phyloP scores from a whole-genome alignment of 768 basidiomycete genomes.

The Mycena filopes region DNA sequence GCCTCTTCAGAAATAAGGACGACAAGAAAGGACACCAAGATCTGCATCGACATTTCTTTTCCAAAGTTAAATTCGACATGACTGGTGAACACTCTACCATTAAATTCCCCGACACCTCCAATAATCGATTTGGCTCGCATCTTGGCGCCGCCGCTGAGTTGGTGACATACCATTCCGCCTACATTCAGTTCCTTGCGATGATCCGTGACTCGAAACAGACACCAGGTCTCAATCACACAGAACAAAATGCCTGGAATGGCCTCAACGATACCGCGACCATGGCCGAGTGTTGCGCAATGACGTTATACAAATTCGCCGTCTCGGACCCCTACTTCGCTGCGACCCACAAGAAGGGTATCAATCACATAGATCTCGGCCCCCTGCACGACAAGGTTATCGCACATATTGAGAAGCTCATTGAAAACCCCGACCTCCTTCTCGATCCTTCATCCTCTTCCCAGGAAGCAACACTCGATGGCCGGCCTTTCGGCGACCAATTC shows the following conservation, averaged over 20 bases:
- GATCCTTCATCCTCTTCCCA: neutral
- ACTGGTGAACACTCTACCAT: neutral
- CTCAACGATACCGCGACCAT: neutral
- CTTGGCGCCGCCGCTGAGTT: neutral
- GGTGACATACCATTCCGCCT: neutral
- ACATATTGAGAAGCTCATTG: neutral
- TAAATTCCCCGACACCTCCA: slow-evolving; percentile 33
- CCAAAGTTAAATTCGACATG: neutral
- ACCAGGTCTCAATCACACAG: neutral
- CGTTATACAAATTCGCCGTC: slow-evolving; percentile 1
- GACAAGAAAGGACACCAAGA: slow-evolving; percentile 26
- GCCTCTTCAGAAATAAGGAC: slow-evolving; percentile 29
- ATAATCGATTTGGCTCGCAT: slow-evolving; percentile 33
- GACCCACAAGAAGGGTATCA: neutral
- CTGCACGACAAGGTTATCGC: neutral
- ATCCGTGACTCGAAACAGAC: slow-evolving; percentile 7
- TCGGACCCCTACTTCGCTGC: neutral
- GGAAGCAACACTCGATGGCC: neutral
- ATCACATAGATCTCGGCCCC: neutral
- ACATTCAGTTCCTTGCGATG: neutral
- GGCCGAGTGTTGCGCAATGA: neutral
- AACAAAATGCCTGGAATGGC: neutral
- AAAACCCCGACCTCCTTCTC: neutral
- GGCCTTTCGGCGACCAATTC: neutral
- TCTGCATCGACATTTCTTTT: neutral